Evolutionary conservation across 2,329 filamentous ascomycete genomes (phyloP).

Genomic region (Stachybotrys chlorohalonatus): DNA sequence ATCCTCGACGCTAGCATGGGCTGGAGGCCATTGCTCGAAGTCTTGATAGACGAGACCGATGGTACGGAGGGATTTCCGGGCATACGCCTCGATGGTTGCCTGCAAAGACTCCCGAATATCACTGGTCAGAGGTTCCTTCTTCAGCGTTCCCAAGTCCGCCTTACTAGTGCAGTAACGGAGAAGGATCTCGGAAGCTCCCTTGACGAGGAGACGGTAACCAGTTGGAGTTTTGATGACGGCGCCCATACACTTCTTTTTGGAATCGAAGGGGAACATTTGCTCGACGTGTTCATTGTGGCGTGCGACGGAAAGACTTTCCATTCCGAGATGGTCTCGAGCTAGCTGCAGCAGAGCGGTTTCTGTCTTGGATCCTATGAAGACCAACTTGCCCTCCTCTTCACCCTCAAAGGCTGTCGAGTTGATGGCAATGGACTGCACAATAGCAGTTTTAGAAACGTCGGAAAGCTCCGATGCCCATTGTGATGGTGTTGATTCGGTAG

Average conservation of each 20-base stretch:
- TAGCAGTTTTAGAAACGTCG: constrained; percentile 19
- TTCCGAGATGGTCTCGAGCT: constrained; percentile 39
- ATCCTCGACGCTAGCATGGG: constrained; percentile 50
- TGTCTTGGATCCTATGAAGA: constrained; percentile 47
- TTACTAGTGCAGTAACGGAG: constrained; percentile 39
- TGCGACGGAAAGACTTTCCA: constrained; percentile 34
- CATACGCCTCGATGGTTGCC: constrained; percentile 49
- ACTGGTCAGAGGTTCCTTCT: constrained; percentile 31
- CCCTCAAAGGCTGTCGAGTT: constrained; percentile 51
- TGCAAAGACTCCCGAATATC: constrained; percentile 46
- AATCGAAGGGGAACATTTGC: constrained; percentile 46
- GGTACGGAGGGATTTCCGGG: constrained; percentile 59
- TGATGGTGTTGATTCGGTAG: constrained; percentile 5
- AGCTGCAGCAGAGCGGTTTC: constrained; percentile 45
- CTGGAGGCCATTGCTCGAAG: constrained; percentile 61
- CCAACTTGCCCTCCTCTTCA: constrained; percentile 30
- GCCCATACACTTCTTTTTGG: constrained; percentile 46
- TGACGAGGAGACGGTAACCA: constrained; percentile 40
- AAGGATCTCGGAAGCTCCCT: constrained; percentile 49
- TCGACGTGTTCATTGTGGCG: constrained; percentile 36
- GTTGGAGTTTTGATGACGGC: constrained; percentile 39
- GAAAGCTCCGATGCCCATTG: constrained; percentile 11
- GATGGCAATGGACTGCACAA: constrained; percentile 39
- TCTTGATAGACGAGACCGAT: constrained; percentile 67
- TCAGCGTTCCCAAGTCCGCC: constrained; percentile 20